Conservation (phyloP, 331 rosid species). For the Malus hybrid region DNA sequence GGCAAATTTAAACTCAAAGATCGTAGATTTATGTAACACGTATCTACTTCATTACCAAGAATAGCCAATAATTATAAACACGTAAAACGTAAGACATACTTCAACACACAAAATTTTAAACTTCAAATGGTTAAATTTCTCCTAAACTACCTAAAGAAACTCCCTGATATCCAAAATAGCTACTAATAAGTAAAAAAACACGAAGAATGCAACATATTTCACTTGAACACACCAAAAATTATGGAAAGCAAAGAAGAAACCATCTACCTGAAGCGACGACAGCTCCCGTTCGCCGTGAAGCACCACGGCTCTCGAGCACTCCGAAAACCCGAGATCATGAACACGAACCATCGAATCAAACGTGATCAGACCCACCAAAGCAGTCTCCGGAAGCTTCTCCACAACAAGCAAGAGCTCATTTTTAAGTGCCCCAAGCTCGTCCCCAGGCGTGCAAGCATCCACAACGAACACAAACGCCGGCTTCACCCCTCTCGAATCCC, state of each 20-base stretch:
- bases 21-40: not conserved
- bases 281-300: constrained; percentile 60
- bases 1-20: not conserved
- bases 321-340: constrained; percentile 52
- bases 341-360: constrained; percentile 82
- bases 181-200: not conserved
- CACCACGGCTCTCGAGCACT: constrained; percentile 49
- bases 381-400: constrained; percentile 60
- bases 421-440: constrained; percentile 55
- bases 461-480: constrained; percentile 62
- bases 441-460: constrained; percentile 42
- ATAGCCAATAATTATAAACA: not conserved
- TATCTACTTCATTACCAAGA: not conserved
- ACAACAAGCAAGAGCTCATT: constrained; percentile 53
- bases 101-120: not conserved
- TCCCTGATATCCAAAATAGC: not conserved
- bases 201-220: not conserved
- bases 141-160: not conserved
- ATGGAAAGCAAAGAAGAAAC: not conserved
- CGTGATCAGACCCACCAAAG: constrained; percentile 57
- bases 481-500: constrained; percentile 32
- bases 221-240: not conserved
- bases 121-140: not conserved
- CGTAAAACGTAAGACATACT: not conserved
- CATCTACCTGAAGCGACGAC: constrained; percentile 55